phyloP scores from a whole-genome alignment of 2,329 filamentous ascomycete species.

The Epichloe sibirici region DNA sequence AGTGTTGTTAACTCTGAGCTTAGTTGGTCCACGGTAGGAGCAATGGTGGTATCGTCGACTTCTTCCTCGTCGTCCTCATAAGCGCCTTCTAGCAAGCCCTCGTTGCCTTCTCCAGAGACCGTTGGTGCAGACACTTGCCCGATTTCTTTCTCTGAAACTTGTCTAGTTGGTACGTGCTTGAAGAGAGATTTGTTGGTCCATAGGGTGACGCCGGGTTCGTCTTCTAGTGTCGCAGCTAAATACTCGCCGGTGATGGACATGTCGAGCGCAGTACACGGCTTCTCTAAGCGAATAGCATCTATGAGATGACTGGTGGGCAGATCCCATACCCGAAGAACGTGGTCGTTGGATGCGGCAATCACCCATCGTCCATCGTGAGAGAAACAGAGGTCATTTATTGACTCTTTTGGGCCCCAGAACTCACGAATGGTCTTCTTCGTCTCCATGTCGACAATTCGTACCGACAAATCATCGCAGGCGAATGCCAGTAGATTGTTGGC shows the following conservation, averaged over 20 bases:
- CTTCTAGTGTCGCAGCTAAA: constrained; percentile 77
- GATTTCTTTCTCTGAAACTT: constrained; percentile 69
- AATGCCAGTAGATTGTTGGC: constrained; percentile 78
- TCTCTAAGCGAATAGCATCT: constrained; percentile 73
- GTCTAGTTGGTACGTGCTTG: constrained; percentile 73
- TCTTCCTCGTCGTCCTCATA: constrained; percentile 46
- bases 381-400: constrained; percentile 74
- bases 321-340: constrained; percentile 80
- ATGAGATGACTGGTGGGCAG: constrained; percentile 90
- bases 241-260: constrained; percentile 90
- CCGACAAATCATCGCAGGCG: constrained; percentile 76
- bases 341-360: constrained; percentile 72
- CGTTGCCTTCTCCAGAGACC: constrained; percentile 69
- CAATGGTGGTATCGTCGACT: constrained; percentile 40
- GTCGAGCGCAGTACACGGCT: constrained; percentile 68
- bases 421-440: constrained; percentile 87
- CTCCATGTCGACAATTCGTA: constrained; percentile 80
- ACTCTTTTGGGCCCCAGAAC: constrained; percentile 67
- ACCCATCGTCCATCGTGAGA: constrained; percentile 92
- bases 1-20: constrained; percentile 75
- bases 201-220: constrained; percentile 76
- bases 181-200: constrained; percentile 95
- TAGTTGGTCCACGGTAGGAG: constrained; percentile 60
- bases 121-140: constrained; percentile 55
- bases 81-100: constrained; percentile 63